Conservation (phyloP, 805 yeast species). For the Lachancea sp. region DNA sequence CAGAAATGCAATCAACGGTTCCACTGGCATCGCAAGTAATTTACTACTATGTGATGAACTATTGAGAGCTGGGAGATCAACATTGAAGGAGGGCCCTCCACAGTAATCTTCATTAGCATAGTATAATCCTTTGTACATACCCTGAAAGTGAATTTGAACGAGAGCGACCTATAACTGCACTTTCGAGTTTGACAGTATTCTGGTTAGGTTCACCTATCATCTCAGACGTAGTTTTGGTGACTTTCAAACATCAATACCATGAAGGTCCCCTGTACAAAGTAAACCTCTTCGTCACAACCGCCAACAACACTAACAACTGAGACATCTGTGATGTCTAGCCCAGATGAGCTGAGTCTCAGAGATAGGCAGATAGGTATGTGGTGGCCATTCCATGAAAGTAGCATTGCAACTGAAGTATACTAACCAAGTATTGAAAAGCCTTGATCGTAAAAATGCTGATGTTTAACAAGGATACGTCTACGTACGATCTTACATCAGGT, state of each 20-base stretch:
- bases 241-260: neutral
- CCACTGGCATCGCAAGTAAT: slow-evolving; percentile 91
- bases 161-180: neutral
- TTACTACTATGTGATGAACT: slow-evolving; percentile 91
- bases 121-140: slow-evolving; percentile 5
- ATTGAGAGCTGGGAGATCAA: slow-evolving; percentile 92
- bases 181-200: too few relatives aligned
- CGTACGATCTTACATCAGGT: slow-evolving; percentile 47
- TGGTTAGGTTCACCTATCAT: neutral
- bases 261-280: neutral
- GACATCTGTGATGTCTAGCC: slow-evolving; percentile 14
- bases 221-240: neutral
- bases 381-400: too few relatives aligned
- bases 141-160: neutral
- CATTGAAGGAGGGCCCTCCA: slow-evolving; percentile 59
- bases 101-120: slow-evolving; percentile 14
- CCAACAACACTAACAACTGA: neutral
- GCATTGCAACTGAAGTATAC: neutral
- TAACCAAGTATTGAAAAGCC: slow-evolving; percentile 5
- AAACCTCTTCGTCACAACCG: neutral
- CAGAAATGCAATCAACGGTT: slow-evolving; percentile 86
- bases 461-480: slow-evolving; percentile 57
- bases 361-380: slow-evolving; percentile 38
- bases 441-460: slow-evolving; percentile 78
- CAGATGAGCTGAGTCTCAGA: slow-evolving; percentile 31